A percentile compares a stretch with the other conserved stretches of the same genome.
Evolutionary conservation across 305 asterid species (phyloP).

Genomic region (Rubia peregrina): DNA sequence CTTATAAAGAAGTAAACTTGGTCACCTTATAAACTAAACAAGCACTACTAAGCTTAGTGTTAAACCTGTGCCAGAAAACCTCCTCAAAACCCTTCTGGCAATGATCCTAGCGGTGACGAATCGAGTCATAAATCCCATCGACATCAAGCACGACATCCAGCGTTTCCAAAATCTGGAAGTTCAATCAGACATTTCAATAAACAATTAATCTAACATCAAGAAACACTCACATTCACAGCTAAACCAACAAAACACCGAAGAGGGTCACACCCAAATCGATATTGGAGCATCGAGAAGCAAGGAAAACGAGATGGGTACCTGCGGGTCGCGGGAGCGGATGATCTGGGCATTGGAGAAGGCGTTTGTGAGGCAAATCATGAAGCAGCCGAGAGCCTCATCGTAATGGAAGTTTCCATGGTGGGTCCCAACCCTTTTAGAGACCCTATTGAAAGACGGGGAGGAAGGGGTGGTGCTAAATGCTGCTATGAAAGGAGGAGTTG

Average conservation of each 20-base stretch:
- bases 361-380: conserved; percentile 84
- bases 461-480: conserved; percentile 13
- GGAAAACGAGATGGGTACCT: conserved; percentile 28
- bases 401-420: conserved; percentile 99
- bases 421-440: conserved; percentile 60
- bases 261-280: not conserved
- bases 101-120: conserved; percentile 68
- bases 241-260: not conserved
- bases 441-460: not conserved
- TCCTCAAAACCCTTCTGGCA: conserved; percentile 87
- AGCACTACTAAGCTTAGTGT: conserved; percentile 85
- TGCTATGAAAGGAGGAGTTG: conserved; percentile 17
- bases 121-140: conserved; percentile 72
- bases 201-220: conserved; percentile 15
- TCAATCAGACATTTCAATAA: conserved; percentile 6
- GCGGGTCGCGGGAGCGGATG: conserved; percentile 74
- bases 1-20: not conserved
- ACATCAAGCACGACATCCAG: conserved; percentile 93
- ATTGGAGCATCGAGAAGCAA: not conserved
- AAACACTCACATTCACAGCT: not conserved
- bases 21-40: conserved; percentile 84
- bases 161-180: conserved; percentile 46
- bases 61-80: conserved; percentile 76
- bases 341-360: conserved; percentile 59
- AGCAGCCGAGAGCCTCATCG: conserved; percentile 98